phyloP scores from a whole-genome alignment of 495 filamentous ascomycete genomes.

The Arthonia radiata region DNA sequence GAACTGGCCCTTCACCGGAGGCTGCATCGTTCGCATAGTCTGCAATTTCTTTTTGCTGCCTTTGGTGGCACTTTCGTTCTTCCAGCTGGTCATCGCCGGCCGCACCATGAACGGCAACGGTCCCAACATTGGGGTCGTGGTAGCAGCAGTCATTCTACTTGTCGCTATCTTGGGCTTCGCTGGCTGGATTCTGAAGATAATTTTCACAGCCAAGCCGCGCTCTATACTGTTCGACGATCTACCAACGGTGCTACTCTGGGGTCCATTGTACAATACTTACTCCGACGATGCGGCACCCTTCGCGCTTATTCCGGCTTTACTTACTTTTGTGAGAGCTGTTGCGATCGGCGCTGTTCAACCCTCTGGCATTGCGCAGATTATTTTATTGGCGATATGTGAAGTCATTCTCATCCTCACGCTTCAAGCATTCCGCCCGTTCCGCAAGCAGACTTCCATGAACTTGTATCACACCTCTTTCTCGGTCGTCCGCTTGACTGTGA shows the following conservation, averaged over 20 bases:
- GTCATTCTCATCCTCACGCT: slow-evolving; percentile 73
- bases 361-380: slow-evolving; percentile 75
- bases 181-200: slow-evolving; percentile 54
- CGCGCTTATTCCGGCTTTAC: slow-evolving; percentile 57
- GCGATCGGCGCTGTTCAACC: slow-evolving; percentile 83
- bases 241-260: slow-evolving; percentile 68
- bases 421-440: slow-evolving; percentile 73
- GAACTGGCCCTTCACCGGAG: slow-evolving; percentile 78
- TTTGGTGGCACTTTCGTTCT: slow-evolving; percentile 62
- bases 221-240: slow-evolving; percentile 82
- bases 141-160: slow-evolving; percentile 46
- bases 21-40: slow-evolving; percentile 66
- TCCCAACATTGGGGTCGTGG: slow-evolving; percentile 40
- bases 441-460: slow-evolving; percentile 91
- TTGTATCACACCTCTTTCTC: slow-evolving; percentile 74
- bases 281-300: slow-evolving; percentile 72
- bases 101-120: no score
- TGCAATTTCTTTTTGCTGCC: slow-evolving; percentile 83
- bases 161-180: slow-evolving; percentile 44
- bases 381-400: slow-evolving; percentile 81
- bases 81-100: slow-evolving; percentile 72
- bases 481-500: slow-evolving; percentile 45
- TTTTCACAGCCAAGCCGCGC: slow-evolving; percentile 55
- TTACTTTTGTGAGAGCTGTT: slow-evolving; percentile 66
- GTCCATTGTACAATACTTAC: slow-evolving; percentile 95